Evolutionary conservation across 1,139 yeast species (phyloP).

Genomic region (Pichia terricola): DNA sequence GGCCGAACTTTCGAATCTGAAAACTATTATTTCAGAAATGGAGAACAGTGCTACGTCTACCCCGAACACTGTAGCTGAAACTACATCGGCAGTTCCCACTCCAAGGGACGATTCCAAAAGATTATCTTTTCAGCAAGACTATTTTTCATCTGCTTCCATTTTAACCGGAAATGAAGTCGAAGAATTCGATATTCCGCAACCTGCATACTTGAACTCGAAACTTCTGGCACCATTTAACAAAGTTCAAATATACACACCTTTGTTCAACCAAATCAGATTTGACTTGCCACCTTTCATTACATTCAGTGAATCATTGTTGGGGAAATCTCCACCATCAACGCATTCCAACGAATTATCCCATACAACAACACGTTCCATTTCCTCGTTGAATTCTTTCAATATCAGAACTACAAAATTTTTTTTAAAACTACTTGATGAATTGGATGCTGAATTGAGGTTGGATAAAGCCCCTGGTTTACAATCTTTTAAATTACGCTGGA

Average conservation of each 20-base stretch:
- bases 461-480: conserved; percentile 46
- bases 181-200: background rate
- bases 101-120: background rate
- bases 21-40: conserved; percentile 35
- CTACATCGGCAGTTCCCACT: background rate
- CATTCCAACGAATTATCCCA: background rate
- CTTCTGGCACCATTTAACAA: conserved; percentile 16
- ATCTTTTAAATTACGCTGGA: conserved; percentile 37
- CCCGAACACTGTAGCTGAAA: background rate
- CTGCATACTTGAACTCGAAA: conserved; percentile 13
- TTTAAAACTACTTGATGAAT: conserved; percentile 61
- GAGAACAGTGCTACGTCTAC: background rate
- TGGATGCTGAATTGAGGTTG: conserved; percentile 59
- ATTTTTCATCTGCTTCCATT: background rate
- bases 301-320: conserved; percentile 18
- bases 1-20: conserved; percentile 62
- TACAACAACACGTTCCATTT: background rate
- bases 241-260: conserved; percentile 39
- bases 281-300: conserved; percentile 32
- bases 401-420: conserved; percentile 49
- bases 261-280: conserved; percentile 46
- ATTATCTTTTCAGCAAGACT: background rate
- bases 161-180: background rate
- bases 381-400: conserved; percentile 7
- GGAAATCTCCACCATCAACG: background rate